Evolutionary conservation across 371 early-diverging fungal species (phyloP).

Genomic region (Smittium mucronatum): DNA sequence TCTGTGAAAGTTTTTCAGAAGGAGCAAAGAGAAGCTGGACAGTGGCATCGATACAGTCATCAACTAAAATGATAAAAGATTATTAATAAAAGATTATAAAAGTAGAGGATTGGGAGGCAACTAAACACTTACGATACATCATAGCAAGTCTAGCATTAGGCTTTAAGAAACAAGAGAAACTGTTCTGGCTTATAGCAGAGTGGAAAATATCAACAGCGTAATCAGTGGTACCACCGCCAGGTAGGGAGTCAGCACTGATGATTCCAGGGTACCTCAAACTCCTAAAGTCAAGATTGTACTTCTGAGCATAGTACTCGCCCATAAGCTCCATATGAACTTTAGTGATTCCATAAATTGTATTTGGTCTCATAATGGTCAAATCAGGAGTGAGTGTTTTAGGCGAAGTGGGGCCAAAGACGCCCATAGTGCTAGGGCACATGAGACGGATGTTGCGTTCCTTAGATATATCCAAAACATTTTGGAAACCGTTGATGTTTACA

Average conservation of each 20-base stretch:
- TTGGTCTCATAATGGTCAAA: constrained; percentile 42
- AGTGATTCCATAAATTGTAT: constrained; percentile 48
- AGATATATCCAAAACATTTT: constrained; percentile 42
- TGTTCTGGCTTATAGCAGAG: constrained; percentile 35
- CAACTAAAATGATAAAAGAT: constrained; percentile 13
- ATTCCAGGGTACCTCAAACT: constrained; percentile 46
- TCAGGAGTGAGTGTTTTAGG: constrained; percentile 43
- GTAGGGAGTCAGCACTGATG: constrained; percentile 41
- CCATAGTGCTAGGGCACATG: constrained; percentile 44
- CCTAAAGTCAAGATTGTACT: constrained; percentile 44
- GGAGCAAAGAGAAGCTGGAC: constrained; percentile 39
- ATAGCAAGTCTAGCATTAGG: constrained; percentile 40
- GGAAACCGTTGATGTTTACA: constrained; percentile 44
- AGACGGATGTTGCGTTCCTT: constrained; percentile 37
- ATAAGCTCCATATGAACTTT: constrained; percentile 45
- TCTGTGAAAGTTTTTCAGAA: constrained; percentile 30
- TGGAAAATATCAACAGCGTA: constrained; percentile 51
- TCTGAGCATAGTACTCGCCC: constrained; percentile 47
- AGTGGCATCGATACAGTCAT: constrained; percentile 44
- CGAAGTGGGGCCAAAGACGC: constrained; percentile 46
- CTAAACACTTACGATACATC: constrained; percentile 35
- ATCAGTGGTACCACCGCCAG: constrained; percentile 47
- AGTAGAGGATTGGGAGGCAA: too few species aligned
- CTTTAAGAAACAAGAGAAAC: constrained; percentile 38
- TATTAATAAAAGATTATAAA: too few species aligned